Percentiles rank a stretch among this genome's conserved stretches.
Conservation (phyloP, 2,329 filamentous ascomycete species). For the Penicillium capsulatum region DNA sequence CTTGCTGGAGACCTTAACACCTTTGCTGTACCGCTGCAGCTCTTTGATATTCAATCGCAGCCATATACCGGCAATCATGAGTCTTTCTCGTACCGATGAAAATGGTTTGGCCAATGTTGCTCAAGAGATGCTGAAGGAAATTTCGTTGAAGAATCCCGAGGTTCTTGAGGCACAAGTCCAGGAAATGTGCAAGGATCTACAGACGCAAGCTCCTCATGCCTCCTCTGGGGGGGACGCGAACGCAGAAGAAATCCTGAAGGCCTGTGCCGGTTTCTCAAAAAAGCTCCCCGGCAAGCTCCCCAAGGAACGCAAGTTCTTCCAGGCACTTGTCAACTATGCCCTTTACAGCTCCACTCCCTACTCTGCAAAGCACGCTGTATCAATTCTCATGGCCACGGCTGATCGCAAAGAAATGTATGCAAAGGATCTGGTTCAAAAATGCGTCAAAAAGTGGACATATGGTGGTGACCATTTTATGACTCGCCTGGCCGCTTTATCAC, state of each 20-base stretch:
- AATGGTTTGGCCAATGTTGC: conserved; percentile 72
- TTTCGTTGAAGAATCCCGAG: conserved; percentile 81
- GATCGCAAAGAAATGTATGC: conserved; percentile 80
- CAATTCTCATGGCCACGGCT: conserved; percentile 74
- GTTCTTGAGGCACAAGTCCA: conserved; percentile 90
- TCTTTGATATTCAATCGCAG: conserved; percentile 90
- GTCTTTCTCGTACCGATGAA: conserved; percentile 78
- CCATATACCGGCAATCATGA: conserved; percentile 85
- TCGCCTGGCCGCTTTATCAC: conserved; percentile 48
- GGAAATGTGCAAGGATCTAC: conserved; percentile 81
- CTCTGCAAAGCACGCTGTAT: conserved; percentile 89
- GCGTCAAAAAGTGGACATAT: conserved; percentile 69
- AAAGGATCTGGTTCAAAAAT: conserved; percentile 73
- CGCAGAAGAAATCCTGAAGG: conserved; percentile 87
- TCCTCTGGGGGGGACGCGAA: conserved; percentile 64
- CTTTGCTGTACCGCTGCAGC: conserved; percentile 77
- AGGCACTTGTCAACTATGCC: conserved; percentile 78
- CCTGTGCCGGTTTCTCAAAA: conserved; percentile 85
- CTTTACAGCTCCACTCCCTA: conserved; percentile 74
- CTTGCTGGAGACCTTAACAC: conserved; percentile 73
- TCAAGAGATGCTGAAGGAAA: conserved; percentile 85
- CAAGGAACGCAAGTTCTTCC: conserved; percentile 71
- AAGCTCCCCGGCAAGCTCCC: conserved; percentile 82
- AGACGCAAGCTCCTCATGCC: conserved; percentile 71
- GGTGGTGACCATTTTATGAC: conserved; percentile 69